Base-by-base conservation (phyloP, 441 rosid species). In the Rhodomyrtus psidioides region DNA sequence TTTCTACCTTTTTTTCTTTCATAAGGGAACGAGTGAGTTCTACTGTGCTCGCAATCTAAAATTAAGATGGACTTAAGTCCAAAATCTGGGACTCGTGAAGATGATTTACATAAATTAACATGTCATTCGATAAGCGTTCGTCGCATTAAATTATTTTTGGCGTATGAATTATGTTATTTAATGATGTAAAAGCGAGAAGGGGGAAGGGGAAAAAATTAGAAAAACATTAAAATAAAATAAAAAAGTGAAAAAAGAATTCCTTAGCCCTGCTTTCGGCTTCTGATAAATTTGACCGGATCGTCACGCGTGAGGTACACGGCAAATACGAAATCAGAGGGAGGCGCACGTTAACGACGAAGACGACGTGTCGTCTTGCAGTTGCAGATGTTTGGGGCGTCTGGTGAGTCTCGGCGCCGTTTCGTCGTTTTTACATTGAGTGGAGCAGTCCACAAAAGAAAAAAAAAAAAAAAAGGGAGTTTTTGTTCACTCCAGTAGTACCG, bases 281-380 rank as follows among this genome's bases (percentile, higher is more conserved):
- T 91, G 93, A 91, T 82, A 5, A 34, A 88, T 89, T 94, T 92
- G 98, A 94, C 98, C 92, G 84, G 83, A 55, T 90, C 84, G 85
- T 89, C 93, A 91, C 94, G 95, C 97, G 92, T 96, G 94, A 90
- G 84, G 90, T 91, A 90, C 95, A 92, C 96, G 94, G 91, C 96
- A 94, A 91, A 90, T 76, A 76, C 86, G 58, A 75, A 55, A 75
- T 57, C 81, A 65, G 76, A 34, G 59, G 75, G 83, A 46, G 82
- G 87, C 88, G 86, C 86, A 87, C 83, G 89, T 81, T 85, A 84
- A 82, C 23, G 44, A 0, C 19, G 27, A 23, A 28, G 79, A 87
- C 84, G 76, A 83, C 91, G 89, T 87, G 86, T 85, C 87, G 54
- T 27, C 44, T 17, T 14, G 49, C 76, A 23, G n/a, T 34, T 27